Conservation (phyloP, 2,329 filamentous ascomycete species). For the Talaromyces sp. region DNA sequence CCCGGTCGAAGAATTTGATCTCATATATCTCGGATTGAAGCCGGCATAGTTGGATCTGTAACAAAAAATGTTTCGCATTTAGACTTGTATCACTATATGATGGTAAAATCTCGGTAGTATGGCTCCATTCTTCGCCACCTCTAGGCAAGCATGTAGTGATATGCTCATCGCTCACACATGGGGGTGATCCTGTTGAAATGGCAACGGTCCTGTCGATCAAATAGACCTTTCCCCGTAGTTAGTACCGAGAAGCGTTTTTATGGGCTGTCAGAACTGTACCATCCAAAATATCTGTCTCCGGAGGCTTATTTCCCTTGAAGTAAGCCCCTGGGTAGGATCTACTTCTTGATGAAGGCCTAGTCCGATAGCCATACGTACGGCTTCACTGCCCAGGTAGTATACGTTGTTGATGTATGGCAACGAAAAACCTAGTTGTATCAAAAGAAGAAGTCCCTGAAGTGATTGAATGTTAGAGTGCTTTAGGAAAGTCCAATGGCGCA, state of each 20-base stretch:
- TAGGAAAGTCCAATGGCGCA: conserved; percentile 4
- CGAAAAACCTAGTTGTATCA: conserved; percentile 3
- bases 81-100: not conserved
- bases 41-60: conserved; percentile 4
- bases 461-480: conserved; percentile 1
- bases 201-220: conserved; percentile 4
- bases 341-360: conserved; percentile 3
- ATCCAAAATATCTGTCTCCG: conserved; percentile 3
- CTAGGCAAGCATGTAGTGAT: conserved; percentile 2
- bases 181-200: conserved; percentile 2
- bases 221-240: conserved; percentile 4
- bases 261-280: conserved; percentile 1
- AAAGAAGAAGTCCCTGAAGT: conserved; percentile 2
- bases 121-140: not conserved
- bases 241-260: not conserved
- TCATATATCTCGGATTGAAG: not conserved
- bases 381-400: conserved; percentile 1
- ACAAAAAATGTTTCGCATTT: conserved; percentile 2
- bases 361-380: conserved; percentile 4
- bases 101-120: not conserved
- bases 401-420: conserved; percentile 3
- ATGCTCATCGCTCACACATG: conserved; percentile 5
- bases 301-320: not conserved
- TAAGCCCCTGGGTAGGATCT: not conserved
- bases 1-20: not conserved